Base-by-base conservation (phyloP, 2,329 filamentous ascomycete species). In the Fusarium piperis region DNA sequence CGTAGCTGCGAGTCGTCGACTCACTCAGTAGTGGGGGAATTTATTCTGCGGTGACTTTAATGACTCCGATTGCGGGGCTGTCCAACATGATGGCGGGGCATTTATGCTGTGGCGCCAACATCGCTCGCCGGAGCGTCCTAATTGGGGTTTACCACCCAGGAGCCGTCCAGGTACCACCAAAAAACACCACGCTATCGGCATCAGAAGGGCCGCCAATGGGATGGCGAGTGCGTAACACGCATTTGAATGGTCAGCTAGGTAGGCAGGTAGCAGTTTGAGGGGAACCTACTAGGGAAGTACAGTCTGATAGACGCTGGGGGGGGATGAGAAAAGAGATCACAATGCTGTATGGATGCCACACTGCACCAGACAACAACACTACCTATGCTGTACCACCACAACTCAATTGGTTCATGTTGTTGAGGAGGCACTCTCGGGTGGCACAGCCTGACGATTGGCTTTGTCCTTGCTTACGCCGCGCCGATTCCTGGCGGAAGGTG, bases 31-130 rank as follows among this genome's bases (percentile, higher is more conserved):
- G 72, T 62, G 55, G 64, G 72, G 67, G 68, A 68, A 67, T 74
- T 73, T 76, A 72, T 74, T 70, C 64, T 72, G 63, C 52, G 64
- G 64, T 76, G 74, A 71, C 67, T 65, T 62, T 30, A 58, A 69
- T 68, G 73, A 73, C 74, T 76, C 74, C 74, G 74, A 75, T 73
- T 74, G 73, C 71, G 73, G 73, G 73, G 73, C 70, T 72, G 35
- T 48, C 63, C 63, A 67, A 63, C 59, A 75, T 62, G 64, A 75
- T 73, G 73, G 73, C 71, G 73, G 73, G 73, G 73, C 70, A 67
- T 48, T 26, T 48, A 64, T 41, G 36, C 65, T 62, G 23, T 61
- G 68, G 71, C 59, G 48, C 70, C 58, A 68, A 51, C 20, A 58
- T 58, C 38, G 53, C 15, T 32, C 41, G 52, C 59, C 59, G 61